These are phyloP conservation scores for Penicillium sp. DNA, from an alignment of 2,329 filamentous ascomycete genomes.

Conservation along the genomic window DNA sequence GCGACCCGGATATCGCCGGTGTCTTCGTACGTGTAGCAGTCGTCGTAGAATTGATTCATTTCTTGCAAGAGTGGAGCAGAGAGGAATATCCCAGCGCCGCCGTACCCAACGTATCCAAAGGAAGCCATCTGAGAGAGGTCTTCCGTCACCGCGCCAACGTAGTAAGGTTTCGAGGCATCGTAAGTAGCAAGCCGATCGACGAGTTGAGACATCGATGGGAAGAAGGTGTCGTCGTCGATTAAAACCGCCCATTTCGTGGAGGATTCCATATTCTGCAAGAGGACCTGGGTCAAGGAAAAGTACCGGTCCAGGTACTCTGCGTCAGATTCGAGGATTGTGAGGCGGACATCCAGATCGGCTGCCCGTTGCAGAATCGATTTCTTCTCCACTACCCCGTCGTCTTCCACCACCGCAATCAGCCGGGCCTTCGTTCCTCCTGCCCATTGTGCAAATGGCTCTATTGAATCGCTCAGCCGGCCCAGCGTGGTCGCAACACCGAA, in stretches of 20 bases:
- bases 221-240: conserved; percentile 61
- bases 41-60: conserved; percentile 46
- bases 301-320: conserved; percentile 46
- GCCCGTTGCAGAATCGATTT: conserved; percentile 22
- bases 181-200: conserved; percentile 44
- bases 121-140: conserved; percentile 48
- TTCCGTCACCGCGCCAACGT: conserved; percentile 56
- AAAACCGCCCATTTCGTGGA: conserved; percentile 53
- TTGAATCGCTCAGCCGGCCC: conserved; percentile 44
- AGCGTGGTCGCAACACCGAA: conserved; percentile 55
- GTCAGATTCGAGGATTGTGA: conserved; percentile 22
- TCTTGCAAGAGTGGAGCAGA: conserved; percentile 50
- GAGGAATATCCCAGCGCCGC: conserved; percentile 57
- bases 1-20: conserved; percentile 54
- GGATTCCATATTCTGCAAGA: conserved; percentile 40
- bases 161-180: conserved; percentile 48
- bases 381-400: conserved; percentile 19
- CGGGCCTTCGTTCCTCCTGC: conserved; percentile 48
- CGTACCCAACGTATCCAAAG: conserved; percentile 57
- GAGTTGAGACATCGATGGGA: conserved; percentile 52
- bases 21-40: conserved; percentile 45
- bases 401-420: conserved; percentile 50
- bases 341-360: conserved; percentile 39
- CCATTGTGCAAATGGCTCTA: conserved; percentile 45
- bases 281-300: conserved; percentile 50